Evolutionary conservation across 345 rosid species (phyloP).

Genomic region (Anacardium occidentale): DNA sequence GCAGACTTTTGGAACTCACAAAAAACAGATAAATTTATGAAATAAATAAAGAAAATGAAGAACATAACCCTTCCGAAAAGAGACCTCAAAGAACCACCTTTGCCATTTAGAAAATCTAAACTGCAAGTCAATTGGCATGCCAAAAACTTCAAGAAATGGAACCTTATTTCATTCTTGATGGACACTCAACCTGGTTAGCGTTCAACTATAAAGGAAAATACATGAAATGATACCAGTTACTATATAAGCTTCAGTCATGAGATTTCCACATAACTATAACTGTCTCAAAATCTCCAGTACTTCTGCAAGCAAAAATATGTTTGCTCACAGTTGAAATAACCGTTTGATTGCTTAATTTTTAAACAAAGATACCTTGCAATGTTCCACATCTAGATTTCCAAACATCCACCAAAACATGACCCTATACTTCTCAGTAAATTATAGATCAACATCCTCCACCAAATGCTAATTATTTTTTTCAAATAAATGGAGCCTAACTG

Average conservation of each 20-base stretch:
- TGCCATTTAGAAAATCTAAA: not conserved
- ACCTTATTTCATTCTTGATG: not conserved
- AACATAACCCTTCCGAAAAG: not conserved
- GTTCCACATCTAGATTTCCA: not conserved
- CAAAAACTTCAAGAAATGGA: not conserved
- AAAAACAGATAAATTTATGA: not conserved
- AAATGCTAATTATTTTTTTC: not conserved
- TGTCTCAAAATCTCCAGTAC: too few species aligned
- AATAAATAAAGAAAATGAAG: not conserved
- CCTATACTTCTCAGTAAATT: not conserved
- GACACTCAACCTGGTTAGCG: not conserved
- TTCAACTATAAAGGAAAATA: not conserved
- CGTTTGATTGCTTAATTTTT: not conserved
- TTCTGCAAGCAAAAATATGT: not conserved
- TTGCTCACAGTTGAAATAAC: too few species aligned
- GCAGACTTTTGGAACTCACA: not conserved
- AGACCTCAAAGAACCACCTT: not conserved
- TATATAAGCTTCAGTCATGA: not conserved
- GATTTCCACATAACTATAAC: not conserved
- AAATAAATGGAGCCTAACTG: not conserved
- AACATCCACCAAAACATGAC: not conserved
- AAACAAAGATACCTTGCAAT: not conserved
- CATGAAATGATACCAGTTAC: not conserved
- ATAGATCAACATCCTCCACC: not conserved
- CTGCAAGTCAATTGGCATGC: not conserved